Conservation (phyloP, 805 yeast species). For the Danielia oregonensis region DNA sequence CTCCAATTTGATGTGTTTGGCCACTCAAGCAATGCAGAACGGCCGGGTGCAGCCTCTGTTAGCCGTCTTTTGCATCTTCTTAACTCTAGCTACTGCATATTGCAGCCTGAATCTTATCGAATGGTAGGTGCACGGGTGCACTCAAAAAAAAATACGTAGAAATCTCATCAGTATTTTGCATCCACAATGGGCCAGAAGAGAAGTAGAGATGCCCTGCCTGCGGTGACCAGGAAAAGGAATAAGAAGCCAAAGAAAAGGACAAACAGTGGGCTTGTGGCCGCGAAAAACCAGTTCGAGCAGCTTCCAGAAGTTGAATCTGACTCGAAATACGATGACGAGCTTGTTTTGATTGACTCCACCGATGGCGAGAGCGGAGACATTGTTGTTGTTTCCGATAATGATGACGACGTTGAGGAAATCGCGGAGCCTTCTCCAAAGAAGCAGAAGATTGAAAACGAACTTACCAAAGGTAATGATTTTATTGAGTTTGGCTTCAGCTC, state of each 20-base stretch:
- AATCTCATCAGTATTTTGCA: neutral
- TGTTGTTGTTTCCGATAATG: constrained; percentile 21
- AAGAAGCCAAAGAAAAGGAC: constrained; percentile 2
- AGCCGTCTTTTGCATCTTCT: neutral
- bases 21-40: neutral
- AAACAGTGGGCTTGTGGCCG: neutral
- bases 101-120: neutral
- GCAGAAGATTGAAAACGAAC: constrained; percentile 26
- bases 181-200: constrained; percentile 8
- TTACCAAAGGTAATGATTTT: constrained; percentile 47
- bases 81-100: neutral
- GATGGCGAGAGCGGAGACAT: constrained; percentile 18
- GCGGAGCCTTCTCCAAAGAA: constrained; percentile 7
- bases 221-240: constrained; percentile 1
- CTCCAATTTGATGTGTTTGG: neutral
- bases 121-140: constrained; percentile 2
- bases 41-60: no score
- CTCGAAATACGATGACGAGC: constrained; percentile 24
- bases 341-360: constrained; percentile 30
- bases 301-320: constrained; percentile 19
- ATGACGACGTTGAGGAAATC: constrained; percentile 4
- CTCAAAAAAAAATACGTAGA: constrained; percentile 1
- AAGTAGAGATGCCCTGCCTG: constrained; percentile 7
- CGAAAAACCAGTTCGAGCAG: constrained; percentile 2
- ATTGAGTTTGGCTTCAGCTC: constrained; percentile 53